phyloP scores from a whole-genome alignment of 305 asterid genomes.

The Rubia balearica region DNA sequence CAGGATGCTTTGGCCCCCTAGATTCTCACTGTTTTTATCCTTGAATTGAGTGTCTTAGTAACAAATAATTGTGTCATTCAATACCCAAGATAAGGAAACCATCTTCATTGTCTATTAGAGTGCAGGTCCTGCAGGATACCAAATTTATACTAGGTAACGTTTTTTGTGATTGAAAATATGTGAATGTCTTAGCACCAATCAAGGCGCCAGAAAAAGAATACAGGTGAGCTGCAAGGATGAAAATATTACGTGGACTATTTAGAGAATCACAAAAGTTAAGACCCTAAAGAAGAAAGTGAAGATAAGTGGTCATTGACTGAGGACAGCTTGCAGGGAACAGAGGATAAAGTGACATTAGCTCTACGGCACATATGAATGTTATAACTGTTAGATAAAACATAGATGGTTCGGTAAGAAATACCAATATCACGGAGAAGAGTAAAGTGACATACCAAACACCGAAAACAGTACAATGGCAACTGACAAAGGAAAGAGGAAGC shows the following conservation, averaged over 20 bases:
- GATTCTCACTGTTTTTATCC: not conserved
- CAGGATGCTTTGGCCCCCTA: not conserved
- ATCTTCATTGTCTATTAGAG: not conserved
- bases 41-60: not conserved
- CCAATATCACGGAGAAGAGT: not conserved
- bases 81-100: not conserved
- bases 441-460: slow-evolving; percentile 56
- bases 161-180: not conserved
- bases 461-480: slow-evolving; percentile 68
- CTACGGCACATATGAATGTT: not conserved
- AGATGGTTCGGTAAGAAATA: not conserved
- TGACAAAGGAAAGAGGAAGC: slow-evolving; percentile 84
- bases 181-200: not conserved
- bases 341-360: not conserved
- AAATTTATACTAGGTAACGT: not conserved
- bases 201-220: not conserved
- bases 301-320: not conserved
- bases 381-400: not conserved
- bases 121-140: no score
- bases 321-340: not conserved
- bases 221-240: not conserved
- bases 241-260: not conserved
- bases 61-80: not conserved
- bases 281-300: not conserved
- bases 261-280: not conserved